Evolutionary conservation across 192 early-diverging fungal genomes (phyloP), one percentile per base, ranked within the genome.

Genomic region (Podila minutissima): DNA sequence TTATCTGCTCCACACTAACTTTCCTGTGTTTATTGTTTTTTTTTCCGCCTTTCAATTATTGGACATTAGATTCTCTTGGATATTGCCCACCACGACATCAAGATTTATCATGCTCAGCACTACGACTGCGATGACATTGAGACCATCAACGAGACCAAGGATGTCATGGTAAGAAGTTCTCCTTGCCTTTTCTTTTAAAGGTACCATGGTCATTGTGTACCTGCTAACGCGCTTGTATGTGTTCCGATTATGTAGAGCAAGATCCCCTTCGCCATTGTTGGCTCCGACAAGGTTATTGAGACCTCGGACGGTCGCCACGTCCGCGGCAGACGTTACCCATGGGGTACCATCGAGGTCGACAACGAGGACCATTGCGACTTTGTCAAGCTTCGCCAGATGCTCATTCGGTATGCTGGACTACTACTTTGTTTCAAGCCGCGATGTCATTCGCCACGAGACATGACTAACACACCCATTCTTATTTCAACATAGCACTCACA

Each of bases 321-420:
- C 12, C 92, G 96, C 59, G 98, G 96, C 17, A 92, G 98, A 57
- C 84, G 92, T 67, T 97, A 97, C 73, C 95, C 95, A 35, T 98
- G 95, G 94, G 97, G 97, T 61, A 88, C 97, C 48, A 94, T 99
- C 83, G 95, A 99, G 89, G 97, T 99, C 33, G 98, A 99, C 76
- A 95, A 97, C 83, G 94, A 96, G 84, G 90, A 92, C n/a, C 98
- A 98, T 87, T 96, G 94, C 88, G 98, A 98, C 72, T 99, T 99
- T 86, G 91, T 96, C 72, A 94, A 96, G 75, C 90, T 99, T 64
- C 91, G 98, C 64, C 94, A 99, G 86, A 93, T 96, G 93, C 83
- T 95, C 19, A 88, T 94, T 72, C 89, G 94, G 74, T 76, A 22
- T 64, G 60, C 32, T 15, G 62, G n/a, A 31, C 2, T 61, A 17